Evolutionary conservation across 805 yeast species (phyloP), one percentile per base, ranked within the genome.

Genomic region (Starmerella sirachaensis): DNA sequence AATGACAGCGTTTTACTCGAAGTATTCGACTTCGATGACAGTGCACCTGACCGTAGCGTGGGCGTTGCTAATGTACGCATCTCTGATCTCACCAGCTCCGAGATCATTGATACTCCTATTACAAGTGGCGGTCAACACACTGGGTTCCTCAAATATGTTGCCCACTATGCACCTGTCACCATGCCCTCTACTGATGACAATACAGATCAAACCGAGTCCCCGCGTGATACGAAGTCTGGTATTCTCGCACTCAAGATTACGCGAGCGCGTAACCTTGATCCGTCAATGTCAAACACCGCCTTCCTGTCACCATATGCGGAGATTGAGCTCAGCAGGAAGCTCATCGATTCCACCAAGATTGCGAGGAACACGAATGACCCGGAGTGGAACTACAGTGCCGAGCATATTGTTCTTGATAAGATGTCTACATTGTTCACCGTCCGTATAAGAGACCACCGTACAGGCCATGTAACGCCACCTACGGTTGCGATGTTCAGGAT

Each of bases 171-270:
- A 68, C 91, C 93, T 28, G 77, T 91, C 11, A 61, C 84, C 43
- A 58, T 57, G 50, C 64, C 65, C 16, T 48, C 46, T 38, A 24
- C n/a, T 10, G 35, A 44, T 12, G 37, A 24, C 7, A 45, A 38
- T 17, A 51, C 53, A 12, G 67, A 70, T 41, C 77, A 82, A 3
- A 94, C 84, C 58, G 16, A 26, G 11, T 42, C 43, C 16, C 81
- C 93, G 31, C 94, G 94, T 31, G 95, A 84, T 48, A 72, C 83
- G 56, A 88, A 88, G 61, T 84, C 96, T 12, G 99, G 99, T 68
- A 76, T 93, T 50, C 74, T 78, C 16, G 69, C 76, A 51, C 62
- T 88, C 48, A 78, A 76, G 42, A 59, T 82, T 33, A 54, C 64
- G 21, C 80, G 74, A 48, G 78, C 80, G 18, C 73, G 83, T 61